Conservation (phyloP, 441 rosid species). For the Euphorbia celastroides region DNA sequence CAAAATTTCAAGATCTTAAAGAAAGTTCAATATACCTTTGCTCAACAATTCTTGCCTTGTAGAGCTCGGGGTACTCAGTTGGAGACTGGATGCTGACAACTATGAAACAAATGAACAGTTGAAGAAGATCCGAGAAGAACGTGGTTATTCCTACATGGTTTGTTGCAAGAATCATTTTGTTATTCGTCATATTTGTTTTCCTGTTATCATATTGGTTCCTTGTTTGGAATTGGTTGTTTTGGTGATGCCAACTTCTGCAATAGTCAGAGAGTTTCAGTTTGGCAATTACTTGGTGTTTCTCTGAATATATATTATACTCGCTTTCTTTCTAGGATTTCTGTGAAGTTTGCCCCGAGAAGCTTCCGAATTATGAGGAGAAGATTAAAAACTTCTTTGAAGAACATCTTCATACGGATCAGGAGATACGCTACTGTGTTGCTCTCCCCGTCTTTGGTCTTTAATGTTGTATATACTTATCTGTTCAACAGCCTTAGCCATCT, state of each 20-base stretch:
- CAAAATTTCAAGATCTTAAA: neutral
- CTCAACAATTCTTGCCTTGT: conserved; percentile 18
- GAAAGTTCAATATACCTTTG: neutral
- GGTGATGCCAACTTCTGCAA: neutral
- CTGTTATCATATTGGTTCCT: neutral
- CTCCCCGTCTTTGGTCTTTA: neutral
- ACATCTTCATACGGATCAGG: conserved; percentile 92
- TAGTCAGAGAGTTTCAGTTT: neutral
- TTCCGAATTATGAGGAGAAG: conserved; percentile 76
- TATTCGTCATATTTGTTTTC: neutral
- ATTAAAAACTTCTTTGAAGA: conserved; percentile 80
- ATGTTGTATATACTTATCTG: neutral
- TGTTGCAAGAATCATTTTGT: conserved; percentile 13
- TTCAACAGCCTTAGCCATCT: neutral
- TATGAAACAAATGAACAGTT: conserved; percentile 72
- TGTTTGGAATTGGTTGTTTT: neutral
- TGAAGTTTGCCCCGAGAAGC: conserved; percentile 88
- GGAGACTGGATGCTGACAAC: conserved; percentile 85
- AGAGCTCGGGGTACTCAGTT: conserved; percentile 90
- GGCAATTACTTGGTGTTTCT: neutral
- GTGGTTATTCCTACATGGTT: conserved; percentile 88
- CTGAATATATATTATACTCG: conserved; percentile 1
- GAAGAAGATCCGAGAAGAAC: conserved; percentile 76
- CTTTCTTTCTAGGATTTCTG: conserved; percentile 57
- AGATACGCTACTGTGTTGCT: conserved; percentile 81